Base-by-base conservation (phyloP, 495 filamentous ascomycete genomes). In the Hypoxylon trugodes region DNA sequence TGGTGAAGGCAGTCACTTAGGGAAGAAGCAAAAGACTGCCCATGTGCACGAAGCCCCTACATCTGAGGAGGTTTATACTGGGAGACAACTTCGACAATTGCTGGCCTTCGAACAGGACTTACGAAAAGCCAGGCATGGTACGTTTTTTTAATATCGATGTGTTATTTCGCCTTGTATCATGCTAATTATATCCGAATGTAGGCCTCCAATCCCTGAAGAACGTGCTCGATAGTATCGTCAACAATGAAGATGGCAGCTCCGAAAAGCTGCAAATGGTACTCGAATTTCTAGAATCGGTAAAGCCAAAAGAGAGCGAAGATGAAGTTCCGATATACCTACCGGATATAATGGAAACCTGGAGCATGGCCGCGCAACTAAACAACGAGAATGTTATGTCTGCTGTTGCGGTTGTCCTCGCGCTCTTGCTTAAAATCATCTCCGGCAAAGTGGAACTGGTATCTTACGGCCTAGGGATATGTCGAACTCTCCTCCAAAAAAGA, bases 281-380 rank as follows among this genome's bases (percentile, higher is more conserved):
- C 64, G 85, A 88, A 36, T 96, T 89, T 72, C 84, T 94, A 46
- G 83, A 90, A 38, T 82, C 83, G 49, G 84, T 90, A 66, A 85
- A 82, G 58, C 83, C 86, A 6, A 71, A 74, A 54, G 76, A 78
- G 24, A 69, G 74, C 22, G 84, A 84, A 30, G 80, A 83, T 13
- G 77, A 78, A 28, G 82, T 81, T 13, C 74, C 81, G 1, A 73
- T 83, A 19, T 91, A 87, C 65, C 83, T 96, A 18, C 77, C 85
- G 1, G 88, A 93, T 52, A 70, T 97, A 38, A 87, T 93, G 69
- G 86, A 90, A 64, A 87, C 84, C 10, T 97, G 93, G 93, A 84
- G 82, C 52, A 89, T 87, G 69, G 91, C 87, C 3, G 82, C 82
- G 40, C 84, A 87, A 72, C 83, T 81, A 56, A 89, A 89, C 68